Conservation (phyloP, 306 rosid species). For the Hippophae tibetana region DNA sequence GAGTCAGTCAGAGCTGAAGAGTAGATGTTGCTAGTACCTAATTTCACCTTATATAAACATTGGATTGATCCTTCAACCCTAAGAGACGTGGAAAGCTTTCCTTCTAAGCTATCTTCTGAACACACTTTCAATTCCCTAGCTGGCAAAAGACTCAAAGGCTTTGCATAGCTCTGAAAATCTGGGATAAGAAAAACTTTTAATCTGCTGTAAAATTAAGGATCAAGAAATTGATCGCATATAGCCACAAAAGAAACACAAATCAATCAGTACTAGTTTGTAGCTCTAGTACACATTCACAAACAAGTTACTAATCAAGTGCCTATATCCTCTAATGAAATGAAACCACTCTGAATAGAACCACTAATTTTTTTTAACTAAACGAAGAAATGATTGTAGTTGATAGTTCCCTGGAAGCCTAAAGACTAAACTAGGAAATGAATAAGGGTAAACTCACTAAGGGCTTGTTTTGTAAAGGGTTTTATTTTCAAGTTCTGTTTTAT, state of each 20-base stretch:
- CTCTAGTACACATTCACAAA: too few relatives aligned
- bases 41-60: constrained; percentile 44
- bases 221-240: not conserved
- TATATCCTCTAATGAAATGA: not conserved
- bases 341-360: too few relatives aligned
- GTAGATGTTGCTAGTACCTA: constrained; percentile 57
- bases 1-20: constrained; percentile 53
- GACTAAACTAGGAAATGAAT: too few relatives aligned
- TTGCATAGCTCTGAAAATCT: constrained; percentile 61
- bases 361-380: too few relatives aligned
- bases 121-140: constrained; percentile 48
- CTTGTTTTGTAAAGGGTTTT: too few relatives aligned
- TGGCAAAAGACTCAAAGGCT: constrained; percentile 54
- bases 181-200: constrained; percentile 11
- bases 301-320: not conserved
- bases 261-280: too few relatives aligned
- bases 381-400: too few relatives aligned
- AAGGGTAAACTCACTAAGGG: too few relatives aligned
- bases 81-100: constrained; percentile 31
- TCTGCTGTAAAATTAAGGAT: constrained; percentile 1
- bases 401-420: too few relatives aligned
- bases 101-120: constrained; percentile 26
- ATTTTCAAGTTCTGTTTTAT: too few relatives aligned
- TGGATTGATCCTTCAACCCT: constrained; percentile 31
- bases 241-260: not conserved